Evolutionary conservation across 2,329 filamentous ascomycete genomes (phyloP).

Genomic region (Arachnomyces sp.): DNA sequence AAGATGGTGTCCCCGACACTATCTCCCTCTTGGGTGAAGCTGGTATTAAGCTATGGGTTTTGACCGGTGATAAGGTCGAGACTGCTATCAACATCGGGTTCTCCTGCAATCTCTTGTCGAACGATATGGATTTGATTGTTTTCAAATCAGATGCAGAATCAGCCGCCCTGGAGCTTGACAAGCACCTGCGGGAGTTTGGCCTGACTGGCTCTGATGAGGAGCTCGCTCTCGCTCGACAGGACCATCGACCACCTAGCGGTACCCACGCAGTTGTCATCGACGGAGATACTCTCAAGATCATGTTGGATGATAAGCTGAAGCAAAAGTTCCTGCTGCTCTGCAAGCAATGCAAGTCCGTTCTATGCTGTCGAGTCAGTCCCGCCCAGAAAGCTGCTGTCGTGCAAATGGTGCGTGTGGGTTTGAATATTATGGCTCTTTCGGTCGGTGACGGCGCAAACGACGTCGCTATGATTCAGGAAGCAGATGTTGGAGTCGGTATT

Average conservation of each 20-base stretch:
- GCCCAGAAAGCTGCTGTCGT: constrained; percentile 97
- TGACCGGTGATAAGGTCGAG: constrained; percentile 97
- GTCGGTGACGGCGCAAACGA: constrained; percentile 93
- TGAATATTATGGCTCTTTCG: constrained; percentile 92
- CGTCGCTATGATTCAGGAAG: constrained; percentile 96
- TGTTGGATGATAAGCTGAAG: constrained; percentile 70
- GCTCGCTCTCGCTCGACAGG: constrained; percentile 65
- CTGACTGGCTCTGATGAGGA: constrained; percentile 82
- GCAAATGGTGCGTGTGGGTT: constrained; percentile 83
- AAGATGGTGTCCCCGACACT: constrained; percentile 93
- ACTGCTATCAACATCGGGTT: constrained; percentile 99
- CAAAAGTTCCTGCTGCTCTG: constrained; percentile 92
- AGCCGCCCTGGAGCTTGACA: constrained; percentile 65
- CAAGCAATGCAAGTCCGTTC: constrained; percentile 92
- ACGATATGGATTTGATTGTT: constrained; percentile 93
- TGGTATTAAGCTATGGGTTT: constrained; percentile 96
- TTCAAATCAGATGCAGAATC: constrained; percentile 73
- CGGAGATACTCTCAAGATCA: constrained; percentile 83
- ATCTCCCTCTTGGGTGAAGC: constrained; percentile 85
- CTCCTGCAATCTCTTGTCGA: constrained; percentile 93
- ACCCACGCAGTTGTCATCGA: constrained; percentile 94
- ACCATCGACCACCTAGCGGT: constrained; percentile 74
- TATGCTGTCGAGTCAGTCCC: constrained; percentile 95
- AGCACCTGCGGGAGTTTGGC: constrained; percentile 62
- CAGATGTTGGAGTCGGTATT: constrained; percentile 92